Evolutionary conservation across 345 rosid genomes (phyloP).

Genomic region (Carallia pectinifolia): DNA sequence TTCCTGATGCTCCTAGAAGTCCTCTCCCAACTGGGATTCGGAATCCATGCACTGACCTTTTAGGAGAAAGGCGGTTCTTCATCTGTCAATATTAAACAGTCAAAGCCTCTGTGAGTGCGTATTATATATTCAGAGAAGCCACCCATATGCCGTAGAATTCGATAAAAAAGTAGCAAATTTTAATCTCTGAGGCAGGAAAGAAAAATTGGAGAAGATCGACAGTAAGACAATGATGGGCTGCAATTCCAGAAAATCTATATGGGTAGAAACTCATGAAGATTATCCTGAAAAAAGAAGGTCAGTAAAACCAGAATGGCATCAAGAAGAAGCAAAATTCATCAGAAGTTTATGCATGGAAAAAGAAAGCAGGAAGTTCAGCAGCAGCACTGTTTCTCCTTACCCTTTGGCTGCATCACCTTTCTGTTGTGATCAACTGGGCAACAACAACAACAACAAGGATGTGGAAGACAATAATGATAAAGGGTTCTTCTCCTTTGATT

Average conservation of each 20-base stretch:
- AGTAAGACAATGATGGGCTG: neutral
- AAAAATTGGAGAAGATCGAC: neutral
- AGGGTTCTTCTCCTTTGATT: neutral
- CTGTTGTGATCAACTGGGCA: no score
- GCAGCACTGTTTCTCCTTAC: neutral
- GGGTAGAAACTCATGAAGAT: conserved; percentile 1
- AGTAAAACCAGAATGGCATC: conserved; percentile 33
- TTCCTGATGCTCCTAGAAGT: no score
- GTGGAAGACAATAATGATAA: neutral
- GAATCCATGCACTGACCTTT: no score
- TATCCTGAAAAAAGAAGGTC: conserved; percentile 10
- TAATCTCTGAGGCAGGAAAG: no score
- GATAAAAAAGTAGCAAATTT: no score
- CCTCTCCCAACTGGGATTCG: no score
- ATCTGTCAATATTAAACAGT: no score
- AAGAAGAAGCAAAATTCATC: conserved; percentile 28
- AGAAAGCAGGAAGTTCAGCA: neutral
- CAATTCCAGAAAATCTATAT: conserved; percentile 3
- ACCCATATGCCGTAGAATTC: no score
- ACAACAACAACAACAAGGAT: no score
- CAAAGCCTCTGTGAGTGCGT: no score
- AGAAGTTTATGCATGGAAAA: neutral
- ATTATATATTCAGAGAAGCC: no score
- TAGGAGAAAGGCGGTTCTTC: no score
- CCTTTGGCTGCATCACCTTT: neutral